Conservation (phyloP, 2,329 filamentous ascomycete species). For the Passalora sequoiae region DNA sequence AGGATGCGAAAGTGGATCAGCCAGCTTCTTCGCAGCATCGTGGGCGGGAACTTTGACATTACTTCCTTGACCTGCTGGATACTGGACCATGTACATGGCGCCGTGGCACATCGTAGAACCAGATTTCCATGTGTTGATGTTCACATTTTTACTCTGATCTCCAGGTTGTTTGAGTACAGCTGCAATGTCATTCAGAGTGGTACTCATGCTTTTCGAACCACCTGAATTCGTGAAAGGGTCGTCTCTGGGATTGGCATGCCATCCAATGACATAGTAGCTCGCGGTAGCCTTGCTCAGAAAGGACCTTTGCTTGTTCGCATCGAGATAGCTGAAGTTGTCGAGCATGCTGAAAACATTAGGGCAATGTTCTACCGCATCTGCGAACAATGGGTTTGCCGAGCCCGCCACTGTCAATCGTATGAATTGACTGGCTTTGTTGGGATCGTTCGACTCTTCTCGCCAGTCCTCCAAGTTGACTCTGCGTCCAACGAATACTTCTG, state of each 20-base stretch:
- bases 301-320: too few species aligned
- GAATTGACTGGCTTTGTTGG: background rate
- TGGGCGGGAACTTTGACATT: background rate
- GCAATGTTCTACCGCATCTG: slow-evolving; percentile 9
- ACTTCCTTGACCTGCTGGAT: background rate
- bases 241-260: slow-evolving; percentile 1
- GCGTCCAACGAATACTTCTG: slow-evolving; percentile 7
- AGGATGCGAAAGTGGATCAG: slow-evolving; percentile 3
- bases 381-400: slow-evolving; percentile 11
- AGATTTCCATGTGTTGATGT: background rate
- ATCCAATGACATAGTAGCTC: slow-evolving; percentile 13
- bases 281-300: too few species aligned
- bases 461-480: background rate
- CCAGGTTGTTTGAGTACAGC: background rate
- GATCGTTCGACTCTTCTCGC: slow-evolving; percentile 4
- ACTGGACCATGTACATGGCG: slow-evolving; percentile 9
- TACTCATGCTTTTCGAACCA: background rate
- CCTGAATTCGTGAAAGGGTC: background rate
- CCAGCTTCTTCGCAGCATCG: background rate
- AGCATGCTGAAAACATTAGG: slow-evolving; percentile 10
- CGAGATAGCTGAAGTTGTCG: slow-evolving; percentile 10
- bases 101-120: slow-evolving; percentile 5
- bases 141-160: background rate
- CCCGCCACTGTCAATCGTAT: slow-evolving; percentile 1
- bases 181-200: background rate